These are phyloP conservation scores for Farysia itapuensis DNA, from an alignment of 1,284 basidiomycete genomes.

Conservation along the genomic window DNA sequence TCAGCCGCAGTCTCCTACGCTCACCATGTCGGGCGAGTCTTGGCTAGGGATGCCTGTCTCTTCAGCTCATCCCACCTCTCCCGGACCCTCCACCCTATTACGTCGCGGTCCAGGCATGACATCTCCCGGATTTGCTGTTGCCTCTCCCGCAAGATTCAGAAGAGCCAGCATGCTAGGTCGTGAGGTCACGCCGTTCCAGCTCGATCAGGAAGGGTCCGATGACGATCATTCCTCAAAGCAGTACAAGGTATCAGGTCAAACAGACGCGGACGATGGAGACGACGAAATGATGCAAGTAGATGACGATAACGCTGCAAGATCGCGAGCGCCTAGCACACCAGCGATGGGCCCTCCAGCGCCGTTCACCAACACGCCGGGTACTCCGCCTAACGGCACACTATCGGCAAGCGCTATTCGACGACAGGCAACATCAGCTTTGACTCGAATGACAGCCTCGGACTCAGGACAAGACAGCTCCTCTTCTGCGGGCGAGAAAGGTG, in stretches of 20 bases:
- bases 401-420: slow-evolving; percentile 3
- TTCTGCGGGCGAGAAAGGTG: slow-evolving; percentile 5
- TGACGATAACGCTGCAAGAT: slow-evolving; percentile 8
- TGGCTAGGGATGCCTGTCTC: slow-evolving; percentile 16
- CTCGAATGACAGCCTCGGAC: slow-evolving; percentile 22
- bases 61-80: slow-evolving; percentile 5
- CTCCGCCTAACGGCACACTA: too few species aligned
- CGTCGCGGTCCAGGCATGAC: slow-evolving; percentile 15
- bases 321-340: slow-evolving; percentile 10
- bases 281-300: slow-evolving; percentile 30
- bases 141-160: slow-evolving; percentile 28
- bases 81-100: slow-evolving; percentile 10
- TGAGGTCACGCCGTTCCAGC: slow-evolving; percentile 37
- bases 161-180: slow-evolving; percentile 43
- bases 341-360: slow-evolving; percentile 24
- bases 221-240: not conserved
- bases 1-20: slow-evolving; percentile 14
- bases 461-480: slow-evolving; percentile 38
- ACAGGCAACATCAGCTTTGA: slow-evolving; percentile 7
- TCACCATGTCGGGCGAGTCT: slow-evolving; percentile 15
- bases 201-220: slow-evolving; percentile 17
- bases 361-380: slow-evolving; percentile 13
- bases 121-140: slow-evolving; percentile 20
- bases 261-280: slow-evolving; percentile 28
- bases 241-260: not conserved